phyloP scores from a whole-genome alignment of 2,329 filamentous ascomycete genomes.

The Pseudogymnoascus sp. region DNA sequence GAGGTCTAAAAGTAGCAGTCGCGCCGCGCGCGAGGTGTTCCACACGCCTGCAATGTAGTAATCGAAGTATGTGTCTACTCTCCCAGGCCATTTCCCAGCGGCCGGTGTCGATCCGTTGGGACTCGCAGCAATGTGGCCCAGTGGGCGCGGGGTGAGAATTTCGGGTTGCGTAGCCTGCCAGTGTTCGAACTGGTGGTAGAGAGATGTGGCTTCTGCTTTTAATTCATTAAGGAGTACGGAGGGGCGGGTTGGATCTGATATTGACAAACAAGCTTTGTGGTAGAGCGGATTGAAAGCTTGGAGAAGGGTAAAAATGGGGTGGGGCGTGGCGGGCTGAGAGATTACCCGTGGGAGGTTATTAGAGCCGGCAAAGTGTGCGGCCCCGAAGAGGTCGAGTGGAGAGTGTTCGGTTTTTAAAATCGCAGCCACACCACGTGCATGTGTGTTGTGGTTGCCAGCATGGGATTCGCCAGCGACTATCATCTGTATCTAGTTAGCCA shows the following conservation, averaged over 20 bases:
- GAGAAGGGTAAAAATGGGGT: background rate
- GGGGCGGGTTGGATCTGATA: background rate
- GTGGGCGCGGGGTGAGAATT: conserved; percentile 16
- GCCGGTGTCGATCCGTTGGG: background rate
- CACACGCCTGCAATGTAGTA: conserved; percentile 49
- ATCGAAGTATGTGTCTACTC: conserved; percentile 50
- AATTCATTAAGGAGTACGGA: background rate
- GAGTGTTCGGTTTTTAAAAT: conserved; percentile 14
- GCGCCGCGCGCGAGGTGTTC: conserved; percentile 46
- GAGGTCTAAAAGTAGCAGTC: conserved; percentile 45
- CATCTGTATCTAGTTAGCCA: conserved; percentile 13
- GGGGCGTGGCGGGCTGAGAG: background rate
- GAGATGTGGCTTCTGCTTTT: conserved; percentile 3
- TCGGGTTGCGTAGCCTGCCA: conserved; percentile 16
- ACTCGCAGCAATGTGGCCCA: conserved; percentile 8
- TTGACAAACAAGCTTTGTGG: background rate
- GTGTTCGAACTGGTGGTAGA: conserved; percentile 9
- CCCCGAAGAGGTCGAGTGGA: conserved; percentile 11
- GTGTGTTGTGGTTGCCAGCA: conserved; percentile 15
- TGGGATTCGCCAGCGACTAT: conserved; percentile 14
- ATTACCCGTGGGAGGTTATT: background rate
- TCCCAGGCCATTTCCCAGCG: conserved; percentile 50
- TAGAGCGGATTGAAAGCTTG: background rate
- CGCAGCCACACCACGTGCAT: conserved; percentile 18
- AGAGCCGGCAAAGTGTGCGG: background rate